Base-by-base conservation (phyloP, 306 rosid genomes). In the Rosa chinensis region DNA sequence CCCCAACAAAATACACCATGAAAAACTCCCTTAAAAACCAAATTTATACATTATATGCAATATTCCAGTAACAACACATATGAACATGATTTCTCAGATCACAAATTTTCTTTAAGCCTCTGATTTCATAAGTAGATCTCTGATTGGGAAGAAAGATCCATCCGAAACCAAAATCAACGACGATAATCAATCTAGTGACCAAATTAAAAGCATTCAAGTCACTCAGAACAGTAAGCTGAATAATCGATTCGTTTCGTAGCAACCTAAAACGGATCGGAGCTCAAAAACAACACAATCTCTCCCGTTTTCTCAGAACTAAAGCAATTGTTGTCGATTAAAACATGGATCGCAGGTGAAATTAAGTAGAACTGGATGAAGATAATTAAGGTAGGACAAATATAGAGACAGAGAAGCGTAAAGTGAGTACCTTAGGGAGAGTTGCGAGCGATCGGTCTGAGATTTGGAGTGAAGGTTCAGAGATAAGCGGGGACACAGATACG, bases 401-500 rank as follows among this genome's bases (percentile, higher is more conserved):
- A 63, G 16, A 63, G 62, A 76, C 61, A 64, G 61, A 32, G 62
- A 17, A 47, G 42, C 21, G 39, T 8, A 1, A 64, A 76, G n/a
- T 63, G 35, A 45, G 72, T 47, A 76, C 79, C 79, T 64, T 32
- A 3, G 55, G 2, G 53, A 11, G 67, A 55, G 21, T 12, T 5
- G 70, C 1, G 32, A 28, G 75, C 10, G 16, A 25, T n/a, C 14
- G 39, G 10, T 35, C 28, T 76, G 21, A 47, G 79, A 59, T 21
- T 43, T 43, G 69, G 64, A 58, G 78, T 40, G 55, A 45, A 44
- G 45, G 63, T 76, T 63, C 79, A 76, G 72, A 47, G 61, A 10
- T 62, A 47, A 18, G 72, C 79, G 79, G 70, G 61, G 61, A 2
- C 72, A 76, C 72, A 48, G 79, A 45, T 75, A 66, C 69, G 53